Evolutionary conservation across 306 rosid species (phyloP).

Genomic region (Lagenaria siceraria): DNA sequence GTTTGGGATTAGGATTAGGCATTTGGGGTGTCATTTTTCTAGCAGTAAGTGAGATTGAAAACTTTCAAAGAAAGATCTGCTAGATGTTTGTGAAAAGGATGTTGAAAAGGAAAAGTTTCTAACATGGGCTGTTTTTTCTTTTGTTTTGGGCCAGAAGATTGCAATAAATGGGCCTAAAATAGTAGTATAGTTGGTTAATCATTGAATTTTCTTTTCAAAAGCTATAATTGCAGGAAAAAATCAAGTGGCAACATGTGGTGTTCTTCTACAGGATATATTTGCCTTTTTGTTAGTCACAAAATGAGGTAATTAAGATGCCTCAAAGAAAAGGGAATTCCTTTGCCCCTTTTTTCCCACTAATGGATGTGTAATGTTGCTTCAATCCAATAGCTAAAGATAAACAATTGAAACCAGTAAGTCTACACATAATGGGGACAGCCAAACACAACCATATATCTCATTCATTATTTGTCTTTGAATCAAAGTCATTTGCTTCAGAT

Average conservation of each 20-base stretch:
- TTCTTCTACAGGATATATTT: neutral
- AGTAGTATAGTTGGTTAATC: neutral
- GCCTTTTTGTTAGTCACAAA: neutral
- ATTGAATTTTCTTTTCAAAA: neutral
- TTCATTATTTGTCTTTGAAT: slow-evolving; percentile 47
- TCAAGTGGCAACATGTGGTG: neutral
- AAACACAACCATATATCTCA: slow-evolving; percentile 18
- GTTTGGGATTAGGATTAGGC: neutral
- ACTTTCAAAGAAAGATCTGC: neutral
- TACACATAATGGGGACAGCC: slow-evolving; percentile 26
- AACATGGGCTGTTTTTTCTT: neutral
- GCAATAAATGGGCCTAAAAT: neutral
- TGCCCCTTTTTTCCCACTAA: neutral
- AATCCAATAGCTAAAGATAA: slow-evolving; percentile 6
- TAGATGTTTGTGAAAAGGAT: neutral
- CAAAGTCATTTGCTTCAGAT: slow-evolving; percentile 34
- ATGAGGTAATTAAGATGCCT: slow-evolving; percentile 4
- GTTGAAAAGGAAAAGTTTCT: neutral
- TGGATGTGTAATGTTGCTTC: slow-evolving; percentile 1
- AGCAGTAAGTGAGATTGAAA: neutral
- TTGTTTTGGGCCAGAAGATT: neutral
- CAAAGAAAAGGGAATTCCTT: neutral
- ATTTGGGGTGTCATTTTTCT: neutral
- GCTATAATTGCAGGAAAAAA: slow-evolving; percentile 2
- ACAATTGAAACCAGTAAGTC: neutral